Conservation (phyloP, 495 filamentous ascomycete species). For the Lasiosphaeria miniovina region DNA sequence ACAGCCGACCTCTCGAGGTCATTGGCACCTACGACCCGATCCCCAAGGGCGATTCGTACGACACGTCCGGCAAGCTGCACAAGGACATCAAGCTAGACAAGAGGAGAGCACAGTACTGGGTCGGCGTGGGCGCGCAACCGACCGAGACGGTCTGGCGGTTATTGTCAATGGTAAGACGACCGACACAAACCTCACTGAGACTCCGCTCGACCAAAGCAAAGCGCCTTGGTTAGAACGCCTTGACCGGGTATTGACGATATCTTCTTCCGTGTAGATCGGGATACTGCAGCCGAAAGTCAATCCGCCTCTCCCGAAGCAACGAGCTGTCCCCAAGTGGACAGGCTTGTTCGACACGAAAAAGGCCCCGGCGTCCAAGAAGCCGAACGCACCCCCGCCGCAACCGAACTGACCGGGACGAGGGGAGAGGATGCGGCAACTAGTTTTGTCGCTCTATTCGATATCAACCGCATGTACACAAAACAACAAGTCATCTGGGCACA, state of each 20-base stretch:
- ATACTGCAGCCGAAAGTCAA: conserved; percentile 41
- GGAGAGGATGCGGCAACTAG: background rate
- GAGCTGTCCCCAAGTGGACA: no score
- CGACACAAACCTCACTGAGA: background rate
- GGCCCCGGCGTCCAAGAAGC: no score
- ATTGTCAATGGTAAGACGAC: conserved; percentile 69
- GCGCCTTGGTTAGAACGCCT: no score
- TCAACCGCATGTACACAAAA: background rate
- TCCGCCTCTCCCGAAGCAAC: background rate
- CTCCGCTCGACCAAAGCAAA: no score
- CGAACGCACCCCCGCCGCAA: no score
- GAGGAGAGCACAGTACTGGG: conserved; percentile 84
- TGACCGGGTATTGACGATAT: no score
- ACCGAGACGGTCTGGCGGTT: conserved; percentile 85
- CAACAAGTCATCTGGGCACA: background rate
- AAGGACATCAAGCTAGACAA: conserved; percentile 91
- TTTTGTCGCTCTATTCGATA: background rate
- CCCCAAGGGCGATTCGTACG: conserved; percentile 66
- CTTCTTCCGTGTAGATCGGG: conserved; percentile 36
- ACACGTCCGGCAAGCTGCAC: conserved; percentile 62
- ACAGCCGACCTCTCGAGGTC: conserved; percentile 87
- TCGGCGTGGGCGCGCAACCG: conserved; percentile 94
- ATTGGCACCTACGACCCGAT: conserved; percentile 93
- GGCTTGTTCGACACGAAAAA: no score
- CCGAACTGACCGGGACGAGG: background rate